Percentiles rank a stretch among this genome's conserved stretches.
Conservation (phyloP, 2,329 filamentous ascomycete genomes). For the Rugonectria rugulosa region DNA sequence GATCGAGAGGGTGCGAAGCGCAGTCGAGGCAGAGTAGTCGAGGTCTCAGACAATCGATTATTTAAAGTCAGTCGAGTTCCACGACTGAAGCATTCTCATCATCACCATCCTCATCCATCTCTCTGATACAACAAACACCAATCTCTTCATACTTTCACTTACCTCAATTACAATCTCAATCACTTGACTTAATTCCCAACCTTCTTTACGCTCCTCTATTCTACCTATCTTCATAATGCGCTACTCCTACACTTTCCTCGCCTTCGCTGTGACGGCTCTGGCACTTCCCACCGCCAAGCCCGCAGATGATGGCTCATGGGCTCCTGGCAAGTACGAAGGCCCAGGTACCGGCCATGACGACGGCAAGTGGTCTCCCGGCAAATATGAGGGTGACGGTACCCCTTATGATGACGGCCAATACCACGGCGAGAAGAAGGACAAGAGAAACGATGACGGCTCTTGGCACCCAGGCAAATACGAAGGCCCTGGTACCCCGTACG, state of each 20-base stretch:
- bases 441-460: neutral
- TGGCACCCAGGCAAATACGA: neutral
- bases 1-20: no score
- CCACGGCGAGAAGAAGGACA: neutral
- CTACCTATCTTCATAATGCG: neutral
- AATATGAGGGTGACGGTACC: neutral
- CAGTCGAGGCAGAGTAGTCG: no score
- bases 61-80: no score
- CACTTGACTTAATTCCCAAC: neutral
- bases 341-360: neutral
- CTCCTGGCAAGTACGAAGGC: neutral
- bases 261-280: neutral
- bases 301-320: neutral
- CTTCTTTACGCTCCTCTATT: neutral
- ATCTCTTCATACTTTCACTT: no score
- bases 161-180: no score
- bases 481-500: neutral
- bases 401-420: neutral
- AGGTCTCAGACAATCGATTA: no score
- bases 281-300: neutral
- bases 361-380: neutral
- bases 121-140: no score
- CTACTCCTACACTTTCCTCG: conserved; percentile 1
- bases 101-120: no score
- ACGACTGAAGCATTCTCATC: no score